Evolutionary conservation across 305 asterid species (phyloP).

Genomic region (Solanum aculeatissimum): DNA sequence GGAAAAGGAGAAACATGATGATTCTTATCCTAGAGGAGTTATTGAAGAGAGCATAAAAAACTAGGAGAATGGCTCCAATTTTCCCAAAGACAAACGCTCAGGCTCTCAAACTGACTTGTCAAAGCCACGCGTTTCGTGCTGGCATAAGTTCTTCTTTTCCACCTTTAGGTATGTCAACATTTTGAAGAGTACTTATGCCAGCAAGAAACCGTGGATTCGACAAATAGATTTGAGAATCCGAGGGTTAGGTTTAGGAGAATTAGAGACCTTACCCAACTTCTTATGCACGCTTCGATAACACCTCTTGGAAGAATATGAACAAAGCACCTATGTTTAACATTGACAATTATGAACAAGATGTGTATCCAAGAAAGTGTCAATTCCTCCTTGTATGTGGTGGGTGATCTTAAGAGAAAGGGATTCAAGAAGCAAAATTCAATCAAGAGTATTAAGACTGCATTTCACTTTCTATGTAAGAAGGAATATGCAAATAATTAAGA

Average conservation of each 20-base stretch:
- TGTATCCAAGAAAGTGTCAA: too few species aligned
- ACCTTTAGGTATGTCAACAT: background rate
- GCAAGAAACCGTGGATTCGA: background rate
- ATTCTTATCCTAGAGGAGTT: too few species aligned
- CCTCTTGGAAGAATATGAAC: conserved; percentile 8
- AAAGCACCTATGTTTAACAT: background rate
- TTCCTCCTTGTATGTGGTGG: too few species aligned
- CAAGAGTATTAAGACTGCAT: too few species aligned
- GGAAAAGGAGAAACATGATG: conserved; percentile 9
- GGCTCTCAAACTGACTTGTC: too few species aligned
- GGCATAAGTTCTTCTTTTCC: too few species aligned
- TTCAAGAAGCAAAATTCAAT: too few species aligned
- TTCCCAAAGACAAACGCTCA: too few species aligned
- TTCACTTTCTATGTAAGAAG: background rate
- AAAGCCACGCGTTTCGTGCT: too few species aligned
- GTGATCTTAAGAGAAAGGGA: too few species aligned
- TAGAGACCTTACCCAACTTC: background rate
- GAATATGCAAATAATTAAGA: background rate
- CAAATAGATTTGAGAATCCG: background rate
- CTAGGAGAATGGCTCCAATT: too few species aligned
- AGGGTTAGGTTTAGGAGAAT: background rate
- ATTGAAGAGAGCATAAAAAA: too few species aligned
- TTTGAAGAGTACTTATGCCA: conserved; percentile 22
- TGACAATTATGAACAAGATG: background rate
- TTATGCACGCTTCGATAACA: conserved; percentile 20